Conservation (phyloP, 352 stramenopile genomes). For the Phytophthora pistaciae region DNA sequence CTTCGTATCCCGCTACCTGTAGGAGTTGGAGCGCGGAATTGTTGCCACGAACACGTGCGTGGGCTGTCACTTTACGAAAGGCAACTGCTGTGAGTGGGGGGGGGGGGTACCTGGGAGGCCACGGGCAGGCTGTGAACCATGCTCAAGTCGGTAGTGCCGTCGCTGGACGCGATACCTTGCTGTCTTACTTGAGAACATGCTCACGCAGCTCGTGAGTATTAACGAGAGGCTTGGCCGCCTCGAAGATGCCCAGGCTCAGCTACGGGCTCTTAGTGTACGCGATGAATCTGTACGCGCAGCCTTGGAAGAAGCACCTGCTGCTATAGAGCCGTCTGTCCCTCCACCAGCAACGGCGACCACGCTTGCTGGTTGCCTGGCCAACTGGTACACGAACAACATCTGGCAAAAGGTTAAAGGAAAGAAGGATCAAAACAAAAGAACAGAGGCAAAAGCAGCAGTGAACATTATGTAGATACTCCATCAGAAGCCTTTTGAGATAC, state of each 20-base stretch:
- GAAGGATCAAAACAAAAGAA: too few relatives aligned
- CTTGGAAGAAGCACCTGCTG: too few relatives aligned
- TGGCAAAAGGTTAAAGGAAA: too few relatives aligned
- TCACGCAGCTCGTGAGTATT: neutral
- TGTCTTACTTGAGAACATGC: slow-evolving; percentile 9
- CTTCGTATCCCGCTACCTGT: slow-evolving; percentile 2
- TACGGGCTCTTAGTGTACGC: too few relatives aligned
- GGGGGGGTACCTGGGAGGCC: neutral
- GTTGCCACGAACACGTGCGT: slow-evolving; percentile 1
- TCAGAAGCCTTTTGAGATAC: neutral
- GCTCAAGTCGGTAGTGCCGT: slow-evolving; percentile 1
- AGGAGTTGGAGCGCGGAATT: neutral
- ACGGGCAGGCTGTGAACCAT: neutral
- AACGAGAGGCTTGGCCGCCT: too few relatives aligned
- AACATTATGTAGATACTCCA: neutral
- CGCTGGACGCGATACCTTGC: neutral
- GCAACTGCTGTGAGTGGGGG: slow-evolving; percentile 7
- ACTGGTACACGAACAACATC: too few relatives aligned
- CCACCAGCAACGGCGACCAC: too few relatives aligned
- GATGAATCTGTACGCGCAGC: too few relatives aligned
- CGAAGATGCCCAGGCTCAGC: too few relatives aligned
- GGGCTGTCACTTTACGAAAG: neutral
- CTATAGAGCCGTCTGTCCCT: too few relatives aligned
- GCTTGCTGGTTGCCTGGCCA: too few relatives aligned
- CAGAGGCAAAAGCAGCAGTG: too few relatives aligned